Conservation (phyloP, 495 filamentous ascomycete species). For the Viridothelium virens region DNA sequence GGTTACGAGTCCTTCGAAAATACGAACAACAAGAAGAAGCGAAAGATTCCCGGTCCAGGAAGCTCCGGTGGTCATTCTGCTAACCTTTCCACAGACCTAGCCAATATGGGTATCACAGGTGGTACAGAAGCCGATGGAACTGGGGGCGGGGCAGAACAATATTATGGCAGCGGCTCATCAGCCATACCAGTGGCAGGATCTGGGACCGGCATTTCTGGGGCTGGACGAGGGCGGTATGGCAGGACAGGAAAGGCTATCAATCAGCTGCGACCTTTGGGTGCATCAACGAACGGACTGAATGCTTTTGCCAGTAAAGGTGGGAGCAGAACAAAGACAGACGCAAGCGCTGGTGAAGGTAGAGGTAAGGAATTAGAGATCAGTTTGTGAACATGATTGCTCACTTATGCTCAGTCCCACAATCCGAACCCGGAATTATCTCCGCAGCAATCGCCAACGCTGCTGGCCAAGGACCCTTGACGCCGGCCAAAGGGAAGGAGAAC, state of each 20-base stretch:
- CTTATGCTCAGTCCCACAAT: neutral
- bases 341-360: neutral
- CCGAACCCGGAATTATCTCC: slow-evolving; percentile 63
- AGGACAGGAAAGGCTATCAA: slow-evolving; percentile 44
- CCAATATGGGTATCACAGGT: slow-evolving; percentile 49
- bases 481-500: slow-evolving; percentile 58
- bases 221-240: slow-evolving; percentile 72
- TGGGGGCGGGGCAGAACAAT: slow-evolving; percentile 42
- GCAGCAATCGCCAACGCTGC: slow-evolving; percentile 85
- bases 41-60: slow-evolving; percentile 89
- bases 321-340: neutral
- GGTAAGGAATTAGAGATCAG: neutral
- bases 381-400: neutral
- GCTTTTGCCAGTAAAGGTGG: slow-evolving; percentile 16
- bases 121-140: slow-evolving; percentile 24
- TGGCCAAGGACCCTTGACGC: slow-evolving; percentile 50
- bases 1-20: slow-evolving; percentile 98
- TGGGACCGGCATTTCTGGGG: slow-evolving; percentile 61
- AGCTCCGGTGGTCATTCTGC: slow-evolving; percentile 56
- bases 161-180: slow-evolving; percentile 49
- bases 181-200: slow-evolving; percentile 28
- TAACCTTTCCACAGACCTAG: slow-evolving; percentile 53
- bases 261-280: slow-evolving; percentile 59
- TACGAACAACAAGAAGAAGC: slow-evolving; percentile 98
- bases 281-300: slow-evolving; percentile 48